Evolutionary conservation across 2,329 filamentous ascomycete genomes (phyloP), one percentile per base, ranked within the genome.

Genomic region (Pyricularia grisea): DNA sequence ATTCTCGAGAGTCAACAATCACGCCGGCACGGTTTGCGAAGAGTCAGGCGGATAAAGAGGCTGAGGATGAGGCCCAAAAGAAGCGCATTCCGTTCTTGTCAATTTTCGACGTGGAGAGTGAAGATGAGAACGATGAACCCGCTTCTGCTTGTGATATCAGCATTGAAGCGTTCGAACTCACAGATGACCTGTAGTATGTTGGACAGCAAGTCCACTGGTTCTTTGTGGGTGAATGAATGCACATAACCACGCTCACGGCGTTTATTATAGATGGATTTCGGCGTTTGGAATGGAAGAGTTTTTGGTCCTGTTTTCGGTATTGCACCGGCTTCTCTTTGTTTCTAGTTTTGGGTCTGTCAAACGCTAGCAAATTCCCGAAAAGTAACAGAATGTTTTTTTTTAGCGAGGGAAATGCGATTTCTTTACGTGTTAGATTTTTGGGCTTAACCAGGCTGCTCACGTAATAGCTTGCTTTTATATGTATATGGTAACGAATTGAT

Each of bases 121-220:
- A 82, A 4, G 82, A 84, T 7, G 80, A 83, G n/a, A 77, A 80
- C 17, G 78, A 81, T 14, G 74, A 78, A 12, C 79, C 76, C 10
- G 75, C 74, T 5, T 70, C 78, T 14, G 67, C 74, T 28, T 75
- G 79, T 17, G 82, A 83, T 4, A 79, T 85, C 4, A 84, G 86
- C 23, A 85, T 86, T 7, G 82, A 86, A 4, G 83, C 85, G 33
- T 88, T 89, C 72, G 82, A 88, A 75, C 76, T 89, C 71, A 82
- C 83, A 70, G 73, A 87, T 11, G 75, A 79, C 61, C 75, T 77
- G 67, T 75, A 65, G 50, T 30, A 2, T 33, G n/a, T 42, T 55
- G 23, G 20, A 27, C 30, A 61, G 11, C 31, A 6, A 31, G 67
- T 67, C 68, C 33, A 63, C 68, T 69, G 14, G 33, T 42, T 12